phyloP scores from a whole-genome alignment of 352 stramenopile species.

The Pythium phragmiticola region DNA sequence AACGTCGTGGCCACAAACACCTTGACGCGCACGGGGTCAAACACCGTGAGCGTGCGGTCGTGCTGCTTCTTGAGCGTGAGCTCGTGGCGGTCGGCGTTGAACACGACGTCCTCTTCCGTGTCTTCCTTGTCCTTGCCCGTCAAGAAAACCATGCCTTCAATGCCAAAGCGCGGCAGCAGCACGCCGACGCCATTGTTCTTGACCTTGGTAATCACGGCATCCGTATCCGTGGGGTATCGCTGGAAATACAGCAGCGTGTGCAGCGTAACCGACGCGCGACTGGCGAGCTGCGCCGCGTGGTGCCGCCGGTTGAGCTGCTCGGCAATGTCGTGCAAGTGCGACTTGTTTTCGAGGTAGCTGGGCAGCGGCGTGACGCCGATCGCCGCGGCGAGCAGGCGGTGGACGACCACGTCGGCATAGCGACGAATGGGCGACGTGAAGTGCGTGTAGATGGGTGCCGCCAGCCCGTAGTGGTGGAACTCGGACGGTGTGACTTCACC shows the following conservation, averaged over 20 bases:
- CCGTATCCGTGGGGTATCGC: constrained; percentile 73
- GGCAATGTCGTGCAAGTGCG: constrained; percentile 93
- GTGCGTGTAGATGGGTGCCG: constrained; percentile 98
- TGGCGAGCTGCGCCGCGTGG: constrained; percentile 95
- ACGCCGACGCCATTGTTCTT: constrained; percentile 94
- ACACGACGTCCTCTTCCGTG: constrained; percentile 40
- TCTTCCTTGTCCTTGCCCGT: constrained; percentile 67
- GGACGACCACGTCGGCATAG: constrained; percentile 98
- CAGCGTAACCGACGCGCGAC: constrained; percentile 94
- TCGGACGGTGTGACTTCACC: constrained; percentile 94
- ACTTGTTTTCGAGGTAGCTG: constrained; percentile 92
- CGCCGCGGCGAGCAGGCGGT: constrained; percentile 95
- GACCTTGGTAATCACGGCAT: constrained; percentile 95
- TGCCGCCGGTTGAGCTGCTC: constrained; percentile 98
- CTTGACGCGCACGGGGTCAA: constrained; percentile 76
- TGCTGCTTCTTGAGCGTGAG: constrained; percentile 58
- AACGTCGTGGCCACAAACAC: constrained; percentile 77
- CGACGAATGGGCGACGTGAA: constrained; percentile 99
- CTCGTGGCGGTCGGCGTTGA: constrained; percentile 50
- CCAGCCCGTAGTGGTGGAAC: constrained; percentile 98
- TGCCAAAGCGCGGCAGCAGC: constrained; percentile 97
- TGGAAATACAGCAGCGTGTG: constrained; percentile 98
- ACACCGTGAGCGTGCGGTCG: constrained; percentile 67
- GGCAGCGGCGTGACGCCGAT: constrained; percentile 96
- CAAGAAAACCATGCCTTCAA: constrained; percentile 96